phyloP scores from a whole-genome alignment of 768 basidiomycete genomes.

The Lactarius trivialis region DNA sequence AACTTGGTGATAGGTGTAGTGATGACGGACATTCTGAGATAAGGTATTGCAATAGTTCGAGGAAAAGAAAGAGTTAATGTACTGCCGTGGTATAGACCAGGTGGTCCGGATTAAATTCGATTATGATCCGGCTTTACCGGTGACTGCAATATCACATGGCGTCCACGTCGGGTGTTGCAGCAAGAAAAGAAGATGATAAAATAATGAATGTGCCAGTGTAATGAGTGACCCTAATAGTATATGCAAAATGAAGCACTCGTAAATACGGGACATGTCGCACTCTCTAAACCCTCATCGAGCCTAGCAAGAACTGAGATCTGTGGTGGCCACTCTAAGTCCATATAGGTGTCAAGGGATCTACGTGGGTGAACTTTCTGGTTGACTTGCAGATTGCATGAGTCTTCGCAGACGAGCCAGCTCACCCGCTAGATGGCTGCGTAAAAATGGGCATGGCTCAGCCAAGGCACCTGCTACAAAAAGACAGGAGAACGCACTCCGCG shows the following conservation, averaged over 20 bases:
- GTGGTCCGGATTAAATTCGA: background rate
- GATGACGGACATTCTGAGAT: constrained; percentile 55
- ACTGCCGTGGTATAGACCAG: no score
- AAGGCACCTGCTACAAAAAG: background rate
- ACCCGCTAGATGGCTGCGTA: constrained; percentile 45
- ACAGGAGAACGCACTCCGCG: constrained; percentile 46
- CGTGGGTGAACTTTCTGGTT: constrained; percentile 9
- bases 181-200: background rate
- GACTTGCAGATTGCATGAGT: constrained; percentile 56
- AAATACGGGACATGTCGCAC: constrained; percentile 7
- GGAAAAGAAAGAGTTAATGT: no score
- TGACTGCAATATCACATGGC: background rate
- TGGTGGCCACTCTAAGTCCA: background rate
- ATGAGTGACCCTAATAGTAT: constrained; percentile 18
- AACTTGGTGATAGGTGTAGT: constrained; percentile 83
- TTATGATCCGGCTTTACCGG: background rate
- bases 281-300: background rate
- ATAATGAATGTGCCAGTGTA: constrained; percentile 6
- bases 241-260: constrained; percentile 16
- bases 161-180: background rate
- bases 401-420: constrained; percentile 66
- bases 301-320: background rate
- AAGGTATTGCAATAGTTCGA: no score
- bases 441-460: constrained; percentile 13
- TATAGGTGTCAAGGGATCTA: background rate